Conservation (phyloP, 371 early-diverging fungal species). For the Nematocida sp. region DNA sequence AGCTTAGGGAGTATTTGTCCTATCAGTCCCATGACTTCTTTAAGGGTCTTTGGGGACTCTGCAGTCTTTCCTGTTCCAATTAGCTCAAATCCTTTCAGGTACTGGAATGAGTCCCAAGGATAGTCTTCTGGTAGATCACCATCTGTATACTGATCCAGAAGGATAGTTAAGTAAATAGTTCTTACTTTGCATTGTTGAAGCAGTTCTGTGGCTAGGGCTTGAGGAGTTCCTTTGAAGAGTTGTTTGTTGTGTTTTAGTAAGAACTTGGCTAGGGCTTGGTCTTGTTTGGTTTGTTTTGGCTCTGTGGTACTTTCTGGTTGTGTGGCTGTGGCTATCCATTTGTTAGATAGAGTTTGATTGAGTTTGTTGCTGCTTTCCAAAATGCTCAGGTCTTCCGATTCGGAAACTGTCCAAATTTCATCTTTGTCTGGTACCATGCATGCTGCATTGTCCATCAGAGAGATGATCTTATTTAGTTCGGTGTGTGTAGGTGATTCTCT, state of each 20-base stretch:
- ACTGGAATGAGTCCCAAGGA: not conserved
- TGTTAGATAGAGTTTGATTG: not conserved
- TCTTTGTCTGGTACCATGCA: too few species aligned
- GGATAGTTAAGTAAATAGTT: not conserved
- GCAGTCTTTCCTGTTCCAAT: not conserved
- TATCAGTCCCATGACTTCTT: too few species aligned
- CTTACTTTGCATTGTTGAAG: not conserved
- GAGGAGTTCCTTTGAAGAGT: not conserved
- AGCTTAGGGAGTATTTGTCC: too few species aligned
- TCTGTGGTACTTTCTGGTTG: not conserved
- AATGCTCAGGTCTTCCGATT: too few species aligned
- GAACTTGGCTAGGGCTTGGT: not conserved
- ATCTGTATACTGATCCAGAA: not conserved
- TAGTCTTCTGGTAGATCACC: not conserved
- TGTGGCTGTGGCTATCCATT: not conserved
- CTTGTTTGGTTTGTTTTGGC: not conserved
- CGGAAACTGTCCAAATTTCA: too few species aligned
- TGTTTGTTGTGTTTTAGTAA: conserved; percentile 8
- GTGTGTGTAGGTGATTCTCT: too few species aligned
- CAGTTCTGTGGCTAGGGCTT: not conserved
- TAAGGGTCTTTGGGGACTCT: too few species aligned
- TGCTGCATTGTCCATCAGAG: too few species aligned
- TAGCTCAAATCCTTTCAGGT: conserved; percentile 8
- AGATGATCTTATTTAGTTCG: too few species aligned
- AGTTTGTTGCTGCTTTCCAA: too few species aligned